These are phyloP conservation scores for Ceratocystis destructans DNA, from an alignment of 2,329 filamentous ascomycete genomes.

Conservation along the genomic window DNA sequence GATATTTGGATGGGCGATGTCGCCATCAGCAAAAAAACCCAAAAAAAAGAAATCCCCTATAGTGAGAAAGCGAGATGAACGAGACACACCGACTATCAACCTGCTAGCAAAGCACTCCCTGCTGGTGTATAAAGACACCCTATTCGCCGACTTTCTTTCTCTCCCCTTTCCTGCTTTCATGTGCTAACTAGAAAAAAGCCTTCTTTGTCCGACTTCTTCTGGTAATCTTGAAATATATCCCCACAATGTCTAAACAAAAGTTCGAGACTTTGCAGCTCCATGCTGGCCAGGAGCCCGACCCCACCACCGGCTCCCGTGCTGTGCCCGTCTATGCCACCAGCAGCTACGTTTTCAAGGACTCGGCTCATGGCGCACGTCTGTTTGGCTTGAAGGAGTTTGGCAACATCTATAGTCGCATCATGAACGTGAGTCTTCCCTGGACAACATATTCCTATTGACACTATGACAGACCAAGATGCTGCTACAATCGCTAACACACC, in stretches of 20 bases:
- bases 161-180: not conserved
- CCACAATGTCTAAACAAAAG: conserved; percentile 36
- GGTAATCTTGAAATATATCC: conserved; percentile 11
- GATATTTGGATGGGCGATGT: conserved; percentile 4
- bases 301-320: conserved; percentile 71
- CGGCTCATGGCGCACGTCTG: conserved; percentile 82
- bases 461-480: not conserved
- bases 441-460: too few relatives aligned
- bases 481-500: not conserved
- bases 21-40: not conserved
- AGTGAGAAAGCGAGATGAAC: not conserved
- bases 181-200: not conserved
- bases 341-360: conserved; percentile 92
- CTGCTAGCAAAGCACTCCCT: not conserved
- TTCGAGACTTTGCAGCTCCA: conserved; percentile 82
- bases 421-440: conserved; percentile 48
- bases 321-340: conserved; percentile 93
- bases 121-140: not conserved
- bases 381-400: conserved; percentile 95
- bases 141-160: not conserved
- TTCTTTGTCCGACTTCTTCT: conserved; percentile 19
- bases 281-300: conserved; percentile 68
- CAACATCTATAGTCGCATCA: conserved; percentile 95
- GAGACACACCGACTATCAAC: not conserved
- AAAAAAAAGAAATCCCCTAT: not conserved